Percentiles rank a stretch among this genome's conserved stretches.
Evolutionary conservation across 1,284 basidiomycete species (phyloP).

Genomic region (Rhodotorula sp.): DNA sequence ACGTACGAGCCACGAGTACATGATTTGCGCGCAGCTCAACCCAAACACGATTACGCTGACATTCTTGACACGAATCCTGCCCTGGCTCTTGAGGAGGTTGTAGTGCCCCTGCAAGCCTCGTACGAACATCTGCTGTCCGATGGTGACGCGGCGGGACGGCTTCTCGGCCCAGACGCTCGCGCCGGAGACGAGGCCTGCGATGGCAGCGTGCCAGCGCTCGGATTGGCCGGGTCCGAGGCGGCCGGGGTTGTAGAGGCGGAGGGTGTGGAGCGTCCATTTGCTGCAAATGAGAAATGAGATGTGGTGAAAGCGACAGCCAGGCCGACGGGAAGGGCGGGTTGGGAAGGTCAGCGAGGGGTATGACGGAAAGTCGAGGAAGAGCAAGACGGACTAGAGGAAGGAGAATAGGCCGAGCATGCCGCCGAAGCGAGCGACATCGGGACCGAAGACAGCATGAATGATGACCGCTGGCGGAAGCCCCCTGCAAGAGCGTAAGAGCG

Average conservation of each 20-base stretch:
- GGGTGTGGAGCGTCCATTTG: conserved; percentile 75
- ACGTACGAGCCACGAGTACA: conserved; percentile 73
- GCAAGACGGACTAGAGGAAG: conserved; percentile 35
- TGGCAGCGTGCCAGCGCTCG: conserved; percentile 77
- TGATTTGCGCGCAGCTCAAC: conserved; percentile 81
- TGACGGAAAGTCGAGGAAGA: background rate
- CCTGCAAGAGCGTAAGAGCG: conserved; percentile 45
- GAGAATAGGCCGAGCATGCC: conserved; percentile 70
- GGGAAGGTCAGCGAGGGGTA: background rate
- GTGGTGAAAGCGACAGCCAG: background rate
- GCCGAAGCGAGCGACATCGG: conserved; percentile 75
- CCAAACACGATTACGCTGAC: conserved; percentile 82
- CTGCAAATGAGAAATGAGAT: conserved; percentile 62
- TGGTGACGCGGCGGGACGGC: conserved; percentile 63
- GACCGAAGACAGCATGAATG: conserved; percentile 72
- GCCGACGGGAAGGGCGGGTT: background rate
- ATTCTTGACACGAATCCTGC: conserved; percentile 69
- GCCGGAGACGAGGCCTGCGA: conserved; percentile 76
- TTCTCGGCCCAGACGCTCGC: conserved; percentile 82
- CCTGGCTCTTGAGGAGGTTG: conserved; percentile 65
- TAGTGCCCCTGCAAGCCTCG: conserved; percentile 80
- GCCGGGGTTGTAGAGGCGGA: conserved; percentile 65
- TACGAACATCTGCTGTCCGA: conserved; percentile 90
- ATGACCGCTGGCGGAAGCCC: conserved; percentile 61
- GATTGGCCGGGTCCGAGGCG: conserved; percentile 60